Conservation (phyloP, 345 rosid species). For the Nephelium lappaceum region DNA sequence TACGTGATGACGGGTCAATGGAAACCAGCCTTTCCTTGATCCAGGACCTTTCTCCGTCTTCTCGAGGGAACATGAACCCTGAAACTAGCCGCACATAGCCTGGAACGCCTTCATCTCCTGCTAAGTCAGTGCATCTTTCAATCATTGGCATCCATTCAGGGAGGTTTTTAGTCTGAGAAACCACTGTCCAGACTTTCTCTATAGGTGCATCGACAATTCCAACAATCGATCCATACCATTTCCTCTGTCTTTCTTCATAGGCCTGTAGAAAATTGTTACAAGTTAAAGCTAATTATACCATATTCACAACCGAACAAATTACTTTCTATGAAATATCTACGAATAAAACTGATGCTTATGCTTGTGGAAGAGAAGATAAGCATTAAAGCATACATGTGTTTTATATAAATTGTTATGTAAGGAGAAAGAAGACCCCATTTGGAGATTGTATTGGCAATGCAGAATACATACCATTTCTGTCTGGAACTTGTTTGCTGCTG, state of each 20-base stretch:
- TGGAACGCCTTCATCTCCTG: slow-evolving; percentile 46
- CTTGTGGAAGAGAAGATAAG: too few relatives aligned
- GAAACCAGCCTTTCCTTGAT: slow-evolving; percentile 56
- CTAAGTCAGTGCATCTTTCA: slow-evolving; percentile 48
- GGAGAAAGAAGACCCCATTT: not conserved
- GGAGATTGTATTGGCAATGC: not conserved
- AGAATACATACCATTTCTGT: slow-evolving; percentile 23
- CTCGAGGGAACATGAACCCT: slow-evolving; percentile 63
- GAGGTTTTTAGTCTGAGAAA: slow-evolving; percentile 45
- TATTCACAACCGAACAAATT: not conserved
- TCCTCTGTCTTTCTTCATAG: slow-evolving; percentile 24
- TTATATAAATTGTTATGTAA: not conserved
- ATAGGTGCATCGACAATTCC: slow-evolving; percentile 51
- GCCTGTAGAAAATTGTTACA: slow-evolving; percentile 22
- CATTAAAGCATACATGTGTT: not conserved
- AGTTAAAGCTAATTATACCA: not conserved
- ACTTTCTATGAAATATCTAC: not conserved
- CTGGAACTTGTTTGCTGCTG: not conserved
- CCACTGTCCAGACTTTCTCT: slow-evolving; percentile 47
- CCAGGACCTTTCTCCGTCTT: slow-evolving; percentile 60
- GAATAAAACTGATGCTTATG: too few relatives aligned
- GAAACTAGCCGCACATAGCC: slow-evolving; percentile 51
- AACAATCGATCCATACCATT: slow-evolving; percentile 51
- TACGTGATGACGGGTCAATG: slow-evolving; percentile 38
- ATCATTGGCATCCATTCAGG: slow-evolving; percentile 67